A percentile compares a stretch with the other conserved stretches of the same genome.
These are phyloP conservation scores for Diplodia sapinea DNA, from an alignment of 2,329 filamentous ascomycete genomes.

Conservation along the genomic window DNA sequence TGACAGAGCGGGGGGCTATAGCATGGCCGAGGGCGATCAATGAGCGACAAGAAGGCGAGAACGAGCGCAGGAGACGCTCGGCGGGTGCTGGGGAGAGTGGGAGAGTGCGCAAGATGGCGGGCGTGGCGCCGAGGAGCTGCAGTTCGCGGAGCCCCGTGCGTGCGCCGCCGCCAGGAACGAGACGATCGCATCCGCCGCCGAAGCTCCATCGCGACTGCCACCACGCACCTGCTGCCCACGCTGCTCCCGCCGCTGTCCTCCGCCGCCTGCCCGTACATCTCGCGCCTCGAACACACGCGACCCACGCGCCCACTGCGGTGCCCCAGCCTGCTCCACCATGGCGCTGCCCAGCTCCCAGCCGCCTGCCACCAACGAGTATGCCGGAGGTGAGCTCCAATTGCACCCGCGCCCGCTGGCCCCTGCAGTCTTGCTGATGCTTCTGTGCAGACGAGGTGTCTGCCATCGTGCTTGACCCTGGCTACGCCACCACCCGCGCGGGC, in stretches of 20 bases:
- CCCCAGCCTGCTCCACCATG: slow-evolving; percentile 42
- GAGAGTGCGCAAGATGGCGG: background rate
- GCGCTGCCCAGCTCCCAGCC: slow-evolving; percentile 47
- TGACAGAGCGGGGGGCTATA: slow-evolving; percentile 35
- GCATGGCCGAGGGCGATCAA: slow-evolving; percentile 15
- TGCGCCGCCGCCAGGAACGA: slow-evolving; percentile 23
- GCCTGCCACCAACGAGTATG: slow-evolving; percentile 51
- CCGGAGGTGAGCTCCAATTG: slow-evolving; percentile 46
- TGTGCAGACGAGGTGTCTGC: slow-evolving; percentile 90
- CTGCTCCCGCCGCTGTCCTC: slow-evolving; percentile 9
- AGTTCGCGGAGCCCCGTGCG: slow-evolving; percentile 18
- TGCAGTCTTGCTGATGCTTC: slow-evolving; percentile 1
- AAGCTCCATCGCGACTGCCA: slow-evolving; percentile 24
- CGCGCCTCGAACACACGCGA: background rate
- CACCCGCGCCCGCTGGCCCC: background rate
- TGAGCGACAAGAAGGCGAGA: background rate
- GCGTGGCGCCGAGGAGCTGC: slow-evolving; percentile 5
- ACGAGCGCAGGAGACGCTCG: background rate
- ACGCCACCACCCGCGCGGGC: slow-evolving; percentile 86
- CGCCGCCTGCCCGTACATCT: background rate
- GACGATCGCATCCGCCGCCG: background rate
- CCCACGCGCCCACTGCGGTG: background rate
- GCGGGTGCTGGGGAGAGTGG: background rate
- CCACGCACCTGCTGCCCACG: background rate
- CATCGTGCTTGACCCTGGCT: slow-evolving; percentile 93